Percentiles rank a stretch among this genome's conserved stretches.
Conservation (phyloP, 768 basidiomycete genomes). For the Mycena pura region DNA sequence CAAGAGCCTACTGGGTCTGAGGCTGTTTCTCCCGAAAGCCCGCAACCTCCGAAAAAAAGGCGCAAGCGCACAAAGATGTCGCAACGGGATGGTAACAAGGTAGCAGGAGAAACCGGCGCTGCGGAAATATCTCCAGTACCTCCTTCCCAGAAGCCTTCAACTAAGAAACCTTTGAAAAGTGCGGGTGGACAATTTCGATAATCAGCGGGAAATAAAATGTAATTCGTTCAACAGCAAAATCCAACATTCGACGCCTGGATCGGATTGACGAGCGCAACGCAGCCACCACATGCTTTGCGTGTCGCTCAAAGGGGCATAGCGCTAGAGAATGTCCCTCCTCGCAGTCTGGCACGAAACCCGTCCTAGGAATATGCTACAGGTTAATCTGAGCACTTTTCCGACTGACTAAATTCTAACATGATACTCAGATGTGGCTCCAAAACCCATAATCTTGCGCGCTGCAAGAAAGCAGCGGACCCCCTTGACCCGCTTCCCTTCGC, state of each 20-base stretch:
- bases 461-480: slow-evolving; percentile 68
- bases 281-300: slow-evolving; percentile 83
- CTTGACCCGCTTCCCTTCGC: slow-evolving; percentile 82
- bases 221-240: slow-evolving; percentile 31
- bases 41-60: slow-evolving; percentile 59
- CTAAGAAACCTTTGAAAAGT: slow-evolving; percentile 16
- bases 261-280: slow-evolving; percentile 64
- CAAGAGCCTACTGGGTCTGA: background rate
- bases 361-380: slow-evolving; percentile 77
- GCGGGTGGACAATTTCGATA: background rate
- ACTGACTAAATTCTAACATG: background rate
- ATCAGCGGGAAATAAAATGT: slow-evolving; percentile 18
- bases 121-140: slow-evolving; percentile 27
- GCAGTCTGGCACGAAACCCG: slow-evolving; percentile 29
- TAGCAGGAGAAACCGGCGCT: background rate
- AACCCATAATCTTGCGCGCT: slow-evolving; percentile 79
- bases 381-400: slow-evolving; percentile 35
- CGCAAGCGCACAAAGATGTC: slow-evolving; percentile 60
- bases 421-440: slow-evolving; percentile 77
- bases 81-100: slow-evolving; percentile 46
- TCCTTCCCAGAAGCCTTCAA: background rate
- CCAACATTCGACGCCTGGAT: slow-evolving; percentile 69
- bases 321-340: slow-evolving; percentile 79
- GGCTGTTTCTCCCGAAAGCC: slow-evolving; percentile 15
- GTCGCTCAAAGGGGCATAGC: slow-evolving; percentile 82